These are phyloP conservation scores for Meyerozyma guilliermondii DNA, from an alignment of 1,139 yeast genomes.

Conservation along the genomic window DNA sequence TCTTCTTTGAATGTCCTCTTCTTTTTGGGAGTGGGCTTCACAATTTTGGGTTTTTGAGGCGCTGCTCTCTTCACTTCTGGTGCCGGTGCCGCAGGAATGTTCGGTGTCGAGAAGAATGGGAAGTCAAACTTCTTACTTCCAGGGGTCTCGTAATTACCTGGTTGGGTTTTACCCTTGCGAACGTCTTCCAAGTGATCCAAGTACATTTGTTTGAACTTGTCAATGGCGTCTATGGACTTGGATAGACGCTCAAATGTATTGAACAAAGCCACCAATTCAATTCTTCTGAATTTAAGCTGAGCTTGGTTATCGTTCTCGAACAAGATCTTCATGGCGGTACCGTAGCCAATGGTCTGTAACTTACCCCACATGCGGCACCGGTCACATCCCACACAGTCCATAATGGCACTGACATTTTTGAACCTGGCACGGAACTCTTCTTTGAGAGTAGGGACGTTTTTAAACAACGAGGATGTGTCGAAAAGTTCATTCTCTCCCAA, in stretches of 20 bases:
- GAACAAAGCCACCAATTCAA: conserved; percentile 83
- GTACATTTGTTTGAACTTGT: conserved; percentile 61
- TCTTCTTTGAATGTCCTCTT: conserved; percentile 30
- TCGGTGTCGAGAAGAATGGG: conserved; percentile 28
- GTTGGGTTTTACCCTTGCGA: conserved; percentile 33
- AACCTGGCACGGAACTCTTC: conserved; percentile 83
- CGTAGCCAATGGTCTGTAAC: conserved; percentile 94
- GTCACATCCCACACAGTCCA: conserved; percentile 99
- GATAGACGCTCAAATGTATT: conserved; percentile 91
- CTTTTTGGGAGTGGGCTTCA: conserved; percentile 9
- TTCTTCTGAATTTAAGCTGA: conserved; percentile 57
- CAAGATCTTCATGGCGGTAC: conserved; percentile 86
- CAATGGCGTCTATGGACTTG: conserved; percentile 73
- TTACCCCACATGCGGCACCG: conserved; percentile 98
- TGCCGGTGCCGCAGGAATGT: not conserved
- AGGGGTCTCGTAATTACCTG: conserved; percentile 37
- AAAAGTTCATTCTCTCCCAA: conserved; percentile 35
- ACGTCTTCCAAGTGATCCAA: conserved; percentile 39
- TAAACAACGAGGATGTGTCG: conserved; percentile 40
- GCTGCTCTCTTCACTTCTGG: not conserved
- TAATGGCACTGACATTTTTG: conserved; percentile 82
- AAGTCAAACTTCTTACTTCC: conserved; percentile 30
- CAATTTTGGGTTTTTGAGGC: not conserved
- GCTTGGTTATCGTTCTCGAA: conserved; percentile 64
- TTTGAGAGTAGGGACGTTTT: conserved; percentile 53